A percentile compares a stretch with the other conserved stretches of the same genome.
Evolutionary conservation across 163 green algal species (phyloP).

Genomic region (Chlamydomonas reinhardtii): DNA sequence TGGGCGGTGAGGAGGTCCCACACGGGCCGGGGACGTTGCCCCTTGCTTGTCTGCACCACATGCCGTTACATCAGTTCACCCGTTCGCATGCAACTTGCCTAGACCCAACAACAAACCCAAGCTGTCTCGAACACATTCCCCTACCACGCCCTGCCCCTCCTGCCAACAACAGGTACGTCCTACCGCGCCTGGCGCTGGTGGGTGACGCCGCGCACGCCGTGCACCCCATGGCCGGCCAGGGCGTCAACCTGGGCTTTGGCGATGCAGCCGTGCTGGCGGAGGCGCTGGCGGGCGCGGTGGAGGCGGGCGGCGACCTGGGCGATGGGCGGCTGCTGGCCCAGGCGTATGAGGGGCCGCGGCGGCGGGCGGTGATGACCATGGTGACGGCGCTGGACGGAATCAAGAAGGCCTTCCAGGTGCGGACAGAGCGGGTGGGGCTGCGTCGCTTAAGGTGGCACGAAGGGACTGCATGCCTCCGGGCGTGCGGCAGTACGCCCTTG

Average conservation of each 20-base stretch:
- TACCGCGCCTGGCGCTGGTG: slow-evolving; percentile 81
- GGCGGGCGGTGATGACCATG: slow-evolving; percentile 75
- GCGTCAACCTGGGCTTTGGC: slow-evolving; percentile 88
- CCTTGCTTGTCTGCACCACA: too few species aligned
- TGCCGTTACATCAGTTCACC: too few species aligned
- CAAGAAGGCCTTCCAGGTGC: slow-evolving; percentile 54
- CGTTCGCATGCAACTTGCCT: too few species aligned
- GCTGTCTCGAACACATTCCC: too few species aligned
- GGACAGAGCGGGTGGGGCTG: not conserved
- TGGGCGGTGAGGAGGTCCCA: slow-evolving; percentile 67
- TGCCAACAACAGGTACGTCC: slow-evolving; percentile 66
- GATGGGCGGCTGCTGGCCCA: slow-evolving; percentile 54
- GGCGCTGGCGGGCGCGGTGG: slow-evolving; percentile 66
- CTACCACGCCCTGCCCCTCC: too few species aligned
- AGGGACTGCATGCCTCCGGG: too few species aligned
- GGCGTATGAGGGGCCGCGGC: slow-evolving; percentile 75
- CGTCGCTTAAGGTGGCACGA: too few species aligned
- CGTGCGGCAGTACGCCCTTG: too few species aligned
- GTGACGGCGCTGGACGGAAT: slow-evolving; percentile 72
- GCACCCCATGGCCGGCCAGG: slow-evolving; percentile 86
- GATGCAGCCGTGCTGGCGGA: slow-evolving; percentile 75
- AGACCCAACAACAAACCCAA: too few species aligned
- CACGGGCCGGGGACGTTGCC: not conserved
- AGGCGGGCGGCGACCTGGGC: slow-evolving; percentile 75
- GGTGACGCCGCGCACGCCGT: slow-evolving; percentile 88